Evolutionary conservation across 495 filamentous ascomycete genomes (phyloP).

Genomic region (Penicillium roqueforti): DNA sequence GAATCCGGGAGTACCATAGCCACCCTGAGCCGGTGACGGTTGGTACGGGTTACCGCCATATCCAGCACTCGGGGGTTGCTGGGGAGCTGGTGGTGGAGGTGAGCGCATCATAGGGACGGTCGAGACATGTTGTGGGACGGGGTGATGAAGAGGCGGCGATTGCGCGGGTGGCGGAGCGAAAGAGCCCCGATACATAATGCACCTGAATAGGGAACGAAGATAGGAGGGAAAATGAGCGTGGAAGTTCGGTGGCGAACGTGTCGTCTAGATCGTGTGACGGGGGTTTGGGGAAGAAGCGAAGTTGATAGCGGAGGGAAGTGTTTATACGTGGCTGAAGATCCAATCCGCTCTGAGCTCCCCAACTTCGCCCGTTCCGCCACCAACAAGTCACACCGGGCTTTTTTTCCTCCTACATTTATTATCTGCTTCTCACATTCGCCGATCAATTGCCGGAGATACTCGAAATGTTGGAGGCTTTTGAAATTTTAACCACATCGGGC

Average conservation of each 20-base stretch:
- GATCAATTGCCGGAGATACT: background rate
- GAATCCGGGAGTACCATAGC: conserved; percentile 60
- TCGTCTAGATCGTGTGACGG: conserved; percentile 8
- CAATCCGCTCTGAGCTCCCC: conserved; percentile 25
- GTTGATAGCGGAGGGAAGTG: conserved; percentile 17
- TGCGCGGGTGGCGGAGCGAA: conserved; percentile 74
- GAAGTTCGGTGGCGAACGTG: background rate
- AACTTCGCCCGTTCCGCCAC: conserved; percentile 38
- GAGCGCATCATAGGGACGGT: conserved; percentile 98
- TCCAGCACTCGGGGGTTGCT: conserved; percentile 61
- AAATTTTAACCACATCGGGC: conserved; percentile 91
- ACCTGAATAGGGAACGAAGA: conserved; percentile 8
- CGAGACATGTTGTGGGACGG: conserved; percentile 96
- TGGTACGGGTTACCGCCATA: conserved; percentile 74
- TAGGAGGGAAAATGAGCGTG: conserved; percentile 1
- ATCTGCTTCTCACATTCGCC: background rate
- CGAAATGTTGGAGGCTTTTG: conserved; percentile 88
- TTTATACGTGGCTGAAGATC: conserved; percentile 46
- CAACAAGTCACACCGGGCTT: conserved; percentile 18
- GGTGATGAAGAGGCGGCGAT: conserved; percentile 95
- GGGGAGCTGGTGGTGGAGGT: conserved; percentile 77
- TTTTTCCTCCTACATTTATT: conserved; percentile 6
- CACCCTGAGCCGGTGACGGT: conserved; percentile 45
- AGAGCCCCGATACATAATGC: conserved; percentile 72
- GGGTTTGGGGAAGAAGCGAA: conserved; percentile 9